A percentile compares a stretch with the other conserved stretches of the same genome.
Evolutionary conservation across 345 rosid species (phyloP).

Genomic region (Brassica rapa): DNA sequence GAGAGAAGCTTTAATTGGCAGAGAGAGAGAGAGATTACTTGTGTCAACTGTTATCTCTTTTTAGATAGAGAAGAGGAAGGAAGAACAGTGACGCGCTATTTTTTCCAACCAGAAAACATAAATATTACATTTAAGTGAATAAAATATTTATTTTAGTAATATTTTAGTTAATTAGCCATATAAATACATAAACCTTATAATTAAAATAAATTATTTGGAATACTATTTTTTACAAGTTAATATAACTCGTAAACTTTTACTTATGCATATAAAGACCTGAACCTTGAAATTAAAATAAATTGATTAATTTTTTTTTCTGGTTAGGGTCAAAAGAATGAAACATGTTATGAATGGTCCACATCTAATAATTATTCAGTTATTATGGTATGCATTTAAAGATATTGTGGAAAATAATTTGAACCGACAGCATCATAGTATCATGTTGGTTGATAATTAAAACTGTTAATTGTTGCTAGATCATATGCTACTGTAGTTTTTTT

Average conservation of each 20-base stretch:
- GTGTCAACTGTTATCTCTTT: slow-evolving; percentile 34
- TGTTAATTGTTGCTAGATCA: slow-evolving; percentile 22
- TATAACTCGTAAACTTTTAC: no score
- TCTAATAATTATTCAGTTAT: neutral
- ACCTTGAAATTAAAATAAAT: neutral
- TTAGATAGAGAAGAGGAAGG: slow-evolving; percentile 18
- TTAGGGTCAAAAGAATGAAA: neutral
- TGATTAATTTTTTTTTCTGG: neutral
- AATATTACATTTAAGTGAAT: no score
- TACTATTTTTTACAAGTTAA: no score
- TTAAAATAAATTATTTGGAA: no score
- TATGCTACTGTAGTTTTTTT: neutral
- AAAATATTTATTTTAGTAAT: no score
- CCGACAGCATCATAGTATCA: slow-evolving; percentile 42
- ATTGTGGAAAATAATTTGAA: slow-evolving; percentile 1
- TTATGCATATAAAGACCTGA: neutral
- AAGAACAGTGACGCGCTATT: no score
- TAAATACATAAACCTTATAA: no score
- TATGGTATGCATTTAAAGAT: neutral
- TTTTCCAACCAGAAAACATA: no score
- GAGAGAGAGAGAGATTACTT: slow-evolving; percentile 38
- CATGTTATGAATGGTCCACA: neutral
- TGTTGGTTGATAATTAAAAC: slow-evolving; percentile 24
- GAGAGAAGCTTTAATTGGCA: slow-evolving; percentile 27
- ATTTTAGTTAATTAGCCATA: no score